Base-by-base conservation (phyloP, 441 rosid species). In the Aquilaria agallochum region DNA sequence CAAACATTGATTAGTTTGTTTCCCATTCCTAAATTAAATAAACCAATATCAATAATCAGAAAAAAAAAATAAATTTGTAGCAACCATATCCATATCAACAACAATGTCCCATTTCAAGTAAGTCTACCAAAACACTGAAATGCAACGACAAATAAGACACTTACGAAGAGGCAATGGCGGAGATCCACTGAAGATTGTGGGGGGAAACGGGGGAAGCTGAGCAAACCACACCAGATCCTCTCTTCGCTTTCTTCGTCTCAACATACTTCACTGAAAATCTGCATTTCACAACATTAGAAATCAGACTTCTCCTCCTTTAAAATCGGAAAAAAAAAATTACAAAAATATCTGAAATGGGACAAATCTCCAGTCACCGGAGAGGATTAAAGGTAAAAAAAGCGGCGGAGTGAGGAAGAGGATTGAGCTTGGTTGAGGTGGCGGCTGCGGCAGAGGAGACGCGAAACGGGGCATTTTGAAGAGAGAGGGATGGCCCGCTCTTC, bases 141-240 rank as follows among this genome's bases (percentile, higher is more conserved):
- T 20, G 27, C 20, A 15, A 13, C 42, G 57, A n/a, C 27, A 44
- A 36, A 9, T 49, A 63, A 72, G 64, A 62, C 58, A 30, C 64
- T 20, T 80, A 92, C 98, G 57, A 74, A 74, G 92, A 83, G 62
- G 90, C 78, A 53, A 88, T 48, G 11, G 83, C 31, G 11, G 95
- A 82, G 76, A 93, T 74, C 95, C 84, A 90, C 73, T 86, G 97
- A 54, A 93, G 78, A 75, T 70, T 88, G 34, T 56, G 76, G 27
- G 69, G 63, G 31, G 83, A 53, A 40, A 90, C 47, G 50, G 87
- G 83, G 50, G 80, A 72, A 50, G 90, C 87, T 48, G 68, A 80
- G 62, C 95, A 90, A 56, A 90, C 87, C 58, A 78, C 81, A 59
- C 86, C 70, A 3, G 64, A 71, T 65, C 82, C 80, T 73, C 90